Percentiles rank a stretch among this genome's conserved stretches.
Evolutionary conservation across 1,284 basidiomycete genomes (phyloP).

Genomic region (Trichosporon coremiiforme): DNA sequence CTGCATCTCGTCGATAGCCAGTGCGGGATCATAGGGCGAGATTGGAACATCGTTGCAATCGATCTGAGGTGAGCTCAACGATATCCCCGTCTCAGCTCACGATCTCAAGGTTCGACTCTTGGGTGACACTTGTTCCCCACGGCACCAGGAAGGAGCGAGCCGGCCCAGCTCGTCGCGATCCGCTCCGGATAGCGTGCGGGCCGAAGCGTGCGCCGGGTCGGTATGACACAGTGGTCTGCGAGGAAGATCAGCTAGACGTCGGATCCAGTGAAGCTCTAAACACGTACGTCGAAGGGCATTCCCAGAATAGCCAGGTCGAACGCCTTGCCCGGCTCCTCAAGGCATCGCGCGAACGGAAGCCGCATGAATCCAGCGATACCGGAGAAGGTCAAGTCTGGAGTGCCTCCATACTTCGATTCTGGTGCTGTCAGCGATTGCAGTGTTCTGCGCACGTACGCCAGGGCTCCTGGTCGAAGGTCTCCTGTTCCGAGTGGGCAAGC

Average conservation of each 20-base stretch:
- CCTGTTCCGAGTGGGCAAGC: background rate
- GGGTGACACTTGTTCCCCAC: constrained; percentile 28
- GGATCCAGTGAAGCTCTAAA: background rate
- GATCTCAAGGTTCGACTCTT: constrained; percentile 27
- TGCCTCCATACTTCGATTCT: constrained; percentile 43
- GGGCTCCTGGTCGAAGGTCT: constrained; percentile 22
- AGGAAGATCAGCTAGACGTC: background rate
- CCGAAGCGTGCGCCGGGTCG: constrained; percentile 53
- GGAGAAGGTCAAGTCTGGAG: constrained; percentile 50
- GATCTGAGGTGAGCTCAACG: constrained; percentile 35
- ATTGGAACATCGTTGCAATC: constrained; percentile 57
- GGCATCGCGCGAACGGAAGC: constrained; percentile 48
- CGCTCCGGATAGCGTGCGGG: constrained; percentile 47
- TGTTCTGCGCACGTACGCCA: constrained; percentile 24
- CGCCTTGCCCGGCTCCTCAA: constrained; percentile 53
- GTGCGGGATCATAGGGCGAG: constrained; percentile 55
- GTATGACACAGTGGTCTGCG: constrained; percentile 32
- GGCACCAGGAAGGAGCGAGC: constrained; percentile 28
- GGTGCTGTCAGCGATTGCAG: background rate
- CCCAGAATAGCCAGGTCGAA: constrained; percentile 55
- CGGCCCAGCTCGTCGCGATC: constrained; percentile 27
- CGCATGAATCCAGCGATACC: constrained; percentile 54
- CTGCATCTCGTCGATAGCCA: constrained; percentile 57
- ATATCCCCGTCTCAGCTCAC: too few relatives aligned
- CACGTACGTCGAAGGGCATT: constrained; percentile 52